These are phyloP conservation scores for Cynara cardunculus DNA, from an alignment of 129 eudicot species.

Conservation along the genomic window DNA sequence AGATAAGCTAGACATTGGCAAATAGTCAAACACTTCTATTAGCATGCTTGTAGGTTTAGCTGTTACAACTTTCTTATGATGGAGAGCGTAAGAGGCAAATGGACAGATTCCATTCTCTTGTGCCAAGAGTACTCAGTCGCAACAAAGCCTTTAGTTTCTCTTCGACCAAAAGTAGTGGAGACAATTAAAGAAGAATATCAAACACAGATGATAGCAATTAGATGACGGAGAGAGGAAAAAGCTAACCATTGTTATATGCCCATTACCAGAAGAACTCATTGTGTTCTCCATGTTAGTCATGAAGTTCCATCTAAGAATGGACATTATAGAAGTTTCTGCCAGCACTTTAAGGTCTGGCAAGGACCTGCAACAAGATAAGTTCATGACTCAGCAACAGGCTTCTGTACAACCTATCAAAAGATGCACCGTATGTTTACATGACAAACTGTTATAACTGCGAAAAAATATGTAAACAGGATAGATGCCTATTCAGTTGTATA, in stretches of 20 bases:
- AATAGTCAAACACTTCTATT: no score
- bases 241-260: slow-evolving; percentile 76
- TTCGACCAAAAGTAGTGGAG: background rate
- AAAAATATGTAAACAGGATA: background rate
- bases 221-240: slow-evolving; percentile 12
- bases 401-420: background rate
- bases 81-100: no score
- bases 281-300: slow-evolving; percentile 73
- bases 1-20: no score
- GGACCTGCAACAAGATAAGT: slow-evolving; percentile 51
- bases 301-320: slow-evolving; percentile 86
- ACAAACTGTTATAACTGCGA: background rate
- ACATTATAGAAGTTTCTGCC: slow-evolving; percentile 60
- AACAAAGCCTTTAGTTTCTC: background rate
- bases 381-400: background rate
- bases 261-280: slow-evolving; percentile 64
- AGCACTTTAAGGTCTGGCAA: slow-evolving; percentile 65
- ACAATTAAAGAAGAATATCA: background rate
- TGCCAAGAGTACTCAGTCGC: background rate
- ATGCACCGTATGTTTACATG: background rate
- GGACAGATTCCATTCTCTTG: background rate
- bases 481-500: slow-evolving; percentile 9
- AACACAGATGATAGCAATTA: background rate
- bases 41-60: no score
- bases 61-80: no score